Evolutionary conservation across 2,329 filamentous ascomycete species (phyloP), one percentile per base, ranked within the genome.

Genomic region (Diaporthe sp.): DNA sequence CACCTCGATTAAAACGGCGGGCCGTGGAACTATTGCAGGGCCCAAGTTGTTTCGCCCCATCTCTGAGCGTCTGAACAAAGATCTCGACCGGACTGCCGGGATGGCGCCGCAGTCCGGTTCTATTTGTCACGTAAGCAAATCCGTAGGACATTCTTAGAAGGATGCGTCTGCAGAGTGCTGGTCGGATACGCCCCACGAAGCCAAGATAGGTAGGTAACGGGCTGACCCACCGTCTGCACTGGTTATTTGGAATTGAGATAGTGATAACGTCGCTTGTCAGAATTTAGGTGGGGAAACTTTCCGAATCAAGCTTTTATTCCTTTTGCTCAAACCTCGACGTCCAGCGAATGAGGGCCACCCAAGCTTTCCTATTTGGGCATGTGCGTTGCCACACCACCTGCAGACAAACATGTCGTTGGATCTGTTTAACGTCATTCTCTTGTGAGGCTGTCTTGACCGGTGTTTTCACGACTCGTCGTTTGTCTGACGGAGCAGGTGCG

Each of bases 241-340:
- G 28, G 42, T 37, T 76, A 76, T 76, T 76, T 76, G 75, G 75
- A 76, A 76, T 76, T 73, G 37, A 12, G 37, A 39, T 46, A 51
- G 31, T 42, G 65, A 42, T 28, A 70, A 46, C 34, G 39, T 39
- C 46, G 34, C 2, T 25, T 55, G 65, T 70, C 65, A 70, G 49
- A 55, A 70, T 42, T 53, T 55, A 49, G 42, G 49, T 55, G 65
- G 65, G 46, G 65, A 70, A 70, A 42, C 65, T 55, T 70, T 70
- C 65, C 65, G 49, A 15, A 55, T 70, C 65, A 70, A 70, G 65
- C 65, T 42, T 70, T 70, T 42, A 42, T 55, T 55, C n/a, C n/a
- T 70, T 37, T 51, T 55, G 13, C 34, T 42, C n/a, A 39, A 28
- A 2, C n/a, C 22, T 55, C n/a, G 19, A 53, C 65, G 31, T 25